These are phyloP conservation scores for Apiospora rasikravindrae DNA, from an alignment of 2,329 filamentous ascomycete genomes.

Conservation along the genomic window DNA sequence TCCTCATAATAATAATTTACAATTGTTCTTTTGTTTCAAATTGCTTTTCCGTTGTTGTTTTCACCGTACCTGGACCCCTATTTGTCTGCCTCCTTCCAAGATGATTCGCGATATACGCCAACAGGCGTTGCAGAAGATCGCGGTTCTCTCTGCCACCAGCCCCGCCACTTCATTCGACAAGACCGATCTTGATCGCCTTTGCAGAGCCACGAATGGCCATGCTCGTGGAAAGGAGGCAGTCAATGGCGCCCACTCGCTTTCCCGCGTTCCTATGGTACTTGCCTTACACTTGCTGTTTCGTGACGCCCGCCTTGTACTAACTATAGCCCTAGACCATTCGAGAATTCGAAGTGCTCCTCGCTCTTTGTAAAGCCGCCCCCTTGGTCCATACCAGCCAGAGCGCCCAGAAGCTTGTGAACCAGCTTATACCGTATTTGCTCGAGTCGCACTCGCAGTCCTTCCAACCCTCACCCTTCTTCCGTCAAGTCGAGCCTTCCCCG, in stretches of 20 bases:
- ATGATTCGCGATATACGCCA: slow-evolving; percentile 65
- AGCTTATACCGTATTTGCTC: slow-evolving; percentile 83
- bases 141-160: slow-evolving; percentile 63
- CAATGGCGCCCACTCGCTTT: slow-evolving; percentile 57
- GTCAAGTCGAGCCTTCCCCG: slow-evolving; percentile 82
- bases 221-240: slow-evolving; percentile 48
- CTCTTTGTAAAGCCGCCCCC: slow-evolving; percentile 88
- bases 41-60: background rate
- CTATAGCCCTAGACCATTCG: slow-evolving; percentile 69
- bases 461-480: slow-evolving; percentile 79
- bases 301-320: slow-evolving; percentile 8
- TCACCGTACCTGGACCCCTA: background rate
- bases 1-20: background rate
- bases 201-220: slow-evolving; percentile 59
- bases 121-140: slow-evolving; percentile 69
- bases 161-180: slow-evolving; percentile 61
- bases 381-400: slow-evolving; percentile 72
- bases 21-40: background rate
- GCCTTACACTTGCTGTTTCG: slow-evolving; percentile 7
- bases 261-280: slow-evolving; percentile 65
- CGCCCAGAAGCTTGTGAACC: slow-evolving; percentile 78
- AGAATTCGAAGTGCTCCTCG: slow-evolving; percentile 90
- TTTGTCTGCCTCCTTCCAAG: background rate
- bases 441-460: slow-evolving; percentile 84
- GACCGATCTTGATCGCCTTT: slow-evolving; percentile 68